phyloP scores from a whole-genome alignment of 306 rosid species.

The Myrica gale region DNA sequence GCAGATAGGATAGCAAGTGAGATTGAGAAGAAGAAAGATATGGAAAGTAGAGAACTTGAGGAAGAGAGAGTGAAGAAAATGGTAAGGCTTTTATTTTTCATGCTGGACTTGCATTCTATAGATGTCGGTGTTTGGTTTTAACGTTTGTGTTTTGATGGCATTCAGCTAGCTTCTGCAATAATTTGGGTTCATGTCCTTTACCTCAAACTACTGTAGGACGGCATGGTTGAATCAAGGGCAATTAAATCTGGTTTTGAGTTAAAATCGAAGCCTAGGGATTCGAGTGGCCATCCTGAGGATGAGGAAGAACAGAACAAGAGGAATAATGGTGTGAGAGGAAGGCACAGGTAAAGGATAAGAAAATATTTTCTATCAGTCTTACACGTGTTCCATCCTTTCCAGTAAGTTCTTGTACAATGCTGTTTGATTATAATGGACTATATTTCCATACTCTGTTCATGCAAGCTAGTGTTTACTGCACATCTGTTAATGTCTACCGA shows the following conservation, averaged over 20 bases:
- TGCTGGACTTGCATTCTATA: constrained; percentile 63
- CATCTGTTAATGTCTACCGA: background rate
- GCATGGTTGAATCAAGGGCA: constrained; percentile 62
- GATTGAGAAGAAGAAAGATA: constrained; percentile 79
- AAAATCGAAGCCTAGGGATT: constrained; percentile 53
- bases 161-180: constrained; percentile 99
- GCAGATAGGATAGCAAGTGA: constrained; percentile 72
- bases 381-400: background rate
- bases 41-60: constrained; percentile 70
- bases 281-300: constrained; percentile 44
- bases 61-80: constrained; percentile 69
- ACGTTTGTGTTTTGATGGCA: constrained; percentile 78
- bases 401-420: background rate
- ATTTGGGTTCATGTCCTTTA: constrained; percentile 99
- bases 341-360: constrained; percentile 52
- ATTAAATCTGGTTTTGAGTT: constrained; percentile 52
- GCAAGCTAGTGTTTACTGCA: background rate
- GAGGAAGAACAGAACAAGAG: constrained; percentile 55
- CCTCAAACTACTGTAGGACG: constrained; percentile 99
- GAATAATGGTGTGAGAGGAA: constrained; percentile 63
- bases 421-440: background rate
- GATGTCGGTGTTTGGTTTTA: constrained; percentile 66
- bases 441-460: background rate
- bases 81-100: constrained; percentile 65
- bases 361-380: constrained; percentile 10